Evolutionary conservation across 2,329 filamentous ascomycete species (phyloP).

Genomic region (Aspergillus fructus): DNA sequence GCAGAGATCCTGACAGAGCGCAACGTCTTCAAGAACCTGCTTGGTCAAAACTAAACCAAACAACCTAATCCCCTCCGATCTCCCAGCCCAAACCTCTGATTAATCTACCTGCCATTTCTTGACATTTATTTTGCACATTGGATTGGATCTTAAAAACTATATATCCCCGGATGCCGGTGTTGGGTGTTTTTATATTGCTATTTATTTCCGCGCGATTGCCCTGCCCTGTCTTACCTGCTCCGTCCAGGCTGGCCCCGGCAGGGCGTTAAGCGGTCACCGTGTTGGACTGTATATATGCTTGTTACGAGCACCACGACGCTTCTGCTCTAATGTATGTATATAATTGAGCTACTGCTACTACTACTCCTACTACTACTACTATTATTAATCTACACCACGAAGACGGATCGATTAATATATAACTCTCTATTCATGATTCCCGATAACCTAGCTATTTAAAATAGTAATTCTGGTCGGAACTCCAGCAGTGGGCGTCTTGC

Average conservation of each 20-base stretch:
- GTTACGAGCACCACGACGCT: slow-evolving; percentile 13
- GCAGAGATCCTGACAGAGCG: slow-evolving; percentile 64
- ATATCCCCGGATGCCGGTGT: slow-evolving; percentile 9
- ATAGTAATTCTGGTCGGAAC: too few relatives aligned
- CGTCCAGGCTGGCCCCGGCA: neutral
- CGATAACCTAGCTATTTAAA: too few relatives aligned
- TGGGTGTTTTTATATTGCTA: neutral
- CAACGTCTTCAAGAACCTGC: slow-evolving; percentile 56
- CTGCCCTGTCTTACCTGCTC: too few relatives aligned
- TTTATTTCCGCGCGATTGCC: neutral
- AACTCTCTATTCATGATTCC: neutral
- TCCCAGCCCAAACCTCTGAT: neutral
- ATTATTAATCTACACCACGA: neutral
- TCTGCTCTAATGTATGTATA: slow-evolving; percentile 13
- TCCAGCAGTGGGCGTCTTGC: too few relatives aligned
- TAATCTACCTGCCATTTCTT: neutral
- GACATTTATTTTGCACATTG: neutral
- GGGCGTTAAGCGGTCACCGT: neutral
- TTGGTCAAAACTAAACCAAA: slow-evolving; percentile 23
- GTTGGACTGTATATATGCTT: slow-evolving; percentile 12
- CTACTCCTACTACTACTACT: neutral
- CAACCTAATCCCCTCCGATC: neutral
- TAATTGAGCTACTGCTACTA: neutral
- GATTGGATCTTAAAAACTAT: neutral
- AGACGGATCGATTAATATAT: neutral